phyloP scores from a whole-genome alignment of 1,284 basidiomycete genomes.

The Psilocybe mexicana region DNA sequence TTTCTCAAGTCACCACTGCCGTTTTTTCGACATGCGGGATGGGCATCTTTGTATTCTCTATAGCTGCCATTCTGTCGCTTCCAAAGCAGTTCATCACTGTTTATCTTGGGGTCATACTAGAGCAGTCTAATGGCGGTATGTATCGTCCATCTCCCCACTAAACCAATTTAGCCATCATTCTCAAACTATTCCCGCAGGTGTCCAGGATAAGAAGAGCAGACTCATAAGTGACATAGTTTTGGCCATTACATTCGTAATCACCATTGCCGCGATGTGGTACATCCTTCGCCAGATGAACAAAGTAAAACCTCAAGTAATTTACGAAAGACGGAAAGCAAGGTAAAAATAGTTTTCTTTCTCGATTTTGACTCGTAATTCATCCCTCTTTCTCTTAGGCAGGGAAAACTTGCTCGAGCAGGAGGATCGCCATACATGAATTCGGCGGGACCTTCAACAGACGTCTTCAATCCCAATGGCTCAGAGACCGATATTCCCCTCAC shows the following conservation, averaged over 20 bases:
- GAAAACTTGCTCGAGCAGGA: slow-evolving; percentile 40
- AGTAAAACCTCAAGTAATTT: slow-evolving; percentile 74
- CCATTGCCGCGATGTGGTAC: slow-evolving; percentile 81
- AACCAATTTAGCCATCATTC: neutral
- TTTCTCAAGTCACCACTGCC: slow-evolving; percentile 59
- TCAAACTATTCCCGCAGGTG: slow-evolving; percentile 32
- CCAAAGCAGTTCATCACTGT: slow-evolving; percentile 80
- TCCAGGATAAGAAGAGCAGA: slow-evolving; percentile 45
- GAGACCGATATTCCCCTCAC: slow-evolving; percentile 45
- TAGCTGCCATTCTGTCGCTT: slow-evolving; percentile 73
- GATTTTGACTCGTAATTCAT: slow-evolving; percentile 8
- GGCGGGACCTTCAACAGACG: slow-evolving; percentile 20
- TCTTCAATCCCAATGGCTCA: slow-evolving; percentile 23
- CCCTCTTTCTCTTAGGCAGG: slow-evolving; percentile 44
- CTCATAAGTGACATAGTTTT: slow-evolving; percentile 69
- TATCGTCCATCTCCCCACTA: neutral
- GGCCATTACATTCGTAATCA: slow-evolving; percentile 67
- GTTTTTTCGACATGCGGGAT: slow-evolving; percentile 83
- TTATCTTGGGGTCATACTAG: slow-evolving; percentile 70
- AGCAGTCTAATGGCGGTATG: slow-evolving; percentile 43
- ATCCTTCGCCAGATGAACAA: slow-evolving; percentile 77
- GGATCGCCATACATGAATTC: slow-evolving; percentile 28
- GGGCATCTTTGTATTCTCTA: slow-evolving; percentile 66
- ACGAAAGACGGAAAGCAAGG: slow-evolving; percentile 70
- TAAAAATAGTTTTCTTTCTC: slow-evolving; percentile 27